These are phyloP conservation scores for Nannochloropsis salina DNA, from an alignment of 108 stramenopile genomes.

Conservation along the genomic window DNA sequence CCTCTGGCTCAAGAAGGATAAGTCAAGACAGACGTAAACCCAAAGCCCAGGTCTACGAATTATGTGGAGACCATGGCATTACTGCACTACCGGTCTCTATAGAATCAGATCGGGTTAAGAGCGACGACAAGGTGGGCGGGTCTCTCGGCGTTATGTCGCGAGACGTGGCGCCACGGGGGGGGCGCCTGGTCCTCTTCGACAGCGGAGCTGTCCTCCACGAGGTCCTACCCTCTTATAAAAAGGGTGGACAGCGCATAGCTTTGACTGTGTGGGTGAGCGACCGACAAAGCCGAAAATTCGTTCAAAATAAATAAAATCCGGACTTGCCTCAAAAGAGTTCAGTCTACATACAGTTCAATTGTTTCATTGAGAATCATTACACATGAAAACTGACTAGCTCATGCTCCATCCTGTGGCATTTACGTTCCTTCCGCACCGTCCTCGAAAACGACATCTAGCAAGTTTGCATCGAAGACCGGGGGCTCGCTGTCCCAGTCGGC, in stretches of 20 bases:
- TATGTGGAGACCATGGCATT: not conserved
- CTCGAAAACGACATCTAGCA: too few relatives aligned
- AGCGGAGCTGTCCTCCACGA: not conserved
- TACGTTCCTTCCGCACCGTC: too few relatives aligned
- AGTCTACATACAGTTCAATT: too few relatives aligned
- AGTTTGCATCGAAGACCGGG: too few relatives aligned
- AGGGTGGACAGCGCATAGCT: not conserved
- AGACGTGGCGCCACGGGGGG: not conserved
- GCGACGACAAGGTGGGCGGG: not conserved
- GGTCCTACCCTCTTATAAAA: not conserved
- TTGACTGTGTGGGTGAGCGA: not conserved
- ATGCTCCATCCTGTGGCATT: too few relatives aligned
- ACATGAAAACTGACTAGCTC: too few relatives aligned
- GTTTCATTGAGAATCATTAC: too few relatives aligned
- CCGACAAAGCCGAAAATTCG: not conserved
- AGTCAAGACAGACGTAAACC: too few relatives aligned
- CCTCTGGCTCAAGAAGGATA: not conserved
- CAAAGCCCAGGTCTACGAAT: not conserved
- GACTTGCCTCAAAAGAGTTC: too few relatives aligned
- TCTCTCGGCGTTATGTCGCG: not conserved
- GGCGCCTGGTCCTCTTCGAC: constrained; percentile 17
- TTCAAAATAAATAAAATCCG: too few relatives aligned
- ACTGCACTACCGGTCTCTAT: not conserved
- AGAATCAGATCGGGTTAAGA: not conserved
- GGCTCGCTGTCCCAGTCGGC: too few relatives aligned